Conservation (phyloP, 306 rosid species). For the Sphenostylis stenocarpa region DNA sequence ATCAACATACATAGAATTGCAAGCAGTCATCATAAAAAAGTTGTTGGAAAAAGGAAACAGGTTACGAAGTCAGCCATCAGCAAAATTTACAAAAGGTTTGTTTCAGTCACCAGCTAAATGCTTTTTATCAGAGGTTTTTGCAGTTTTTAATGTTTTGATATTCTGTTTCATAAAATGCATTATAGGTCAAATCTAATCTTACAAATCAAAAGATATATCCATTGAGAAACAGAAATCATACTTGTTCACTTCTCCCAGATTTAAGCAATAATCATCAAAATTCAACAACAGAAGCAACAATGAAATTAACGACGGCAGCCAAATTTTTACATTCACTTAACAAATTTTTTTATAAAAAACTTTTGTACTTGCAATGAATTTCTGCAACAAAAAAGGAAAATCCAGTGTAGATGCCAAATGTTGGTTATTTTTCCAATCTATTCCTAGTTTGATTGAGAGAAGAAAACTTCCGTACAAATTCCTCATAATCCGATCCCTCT, state of each 20-base stretch:
- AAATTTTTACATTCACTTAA: neutral
- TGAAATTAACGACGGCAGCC: neutral
- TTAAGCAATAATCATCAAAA: conserved; percentile 1
- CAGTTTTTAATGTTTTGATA: neutral
- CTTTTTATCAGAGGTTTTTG: conserved; percentile 8
- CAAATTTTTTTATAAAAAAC: neutral
- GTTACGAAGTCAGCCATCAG: neutral
- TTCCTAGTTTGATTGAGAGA: neutral
- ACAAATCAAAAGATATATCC: neutral
- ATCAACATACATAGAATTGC: conserved; percentile 21
- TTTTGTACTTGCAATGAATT: neutral
- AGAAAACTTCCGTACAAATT: neutral
- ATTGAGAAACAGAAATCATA: neutral
- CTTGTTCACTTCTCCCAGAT: neutral
- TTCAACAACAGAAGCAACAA: neutral
- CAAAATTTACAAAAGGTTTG: conserved; percentile 5
- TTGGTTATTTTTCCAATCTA: neutral
- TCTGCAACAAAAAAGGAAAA: neutral
- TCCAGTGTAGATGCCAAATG: neutral
- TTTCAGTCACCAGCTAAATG: conserved; percentile 11
- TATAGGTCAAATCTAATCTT: neutral
- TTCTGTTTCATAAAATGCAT: neutral
- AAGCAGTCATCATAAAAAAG: neutral
- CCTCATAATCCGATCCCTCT: neutral
- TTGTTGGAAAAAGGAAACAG: neutral